Conservation (phyloP, 768 basidiomycete genomes). For the Russula brevipes region DNA sequence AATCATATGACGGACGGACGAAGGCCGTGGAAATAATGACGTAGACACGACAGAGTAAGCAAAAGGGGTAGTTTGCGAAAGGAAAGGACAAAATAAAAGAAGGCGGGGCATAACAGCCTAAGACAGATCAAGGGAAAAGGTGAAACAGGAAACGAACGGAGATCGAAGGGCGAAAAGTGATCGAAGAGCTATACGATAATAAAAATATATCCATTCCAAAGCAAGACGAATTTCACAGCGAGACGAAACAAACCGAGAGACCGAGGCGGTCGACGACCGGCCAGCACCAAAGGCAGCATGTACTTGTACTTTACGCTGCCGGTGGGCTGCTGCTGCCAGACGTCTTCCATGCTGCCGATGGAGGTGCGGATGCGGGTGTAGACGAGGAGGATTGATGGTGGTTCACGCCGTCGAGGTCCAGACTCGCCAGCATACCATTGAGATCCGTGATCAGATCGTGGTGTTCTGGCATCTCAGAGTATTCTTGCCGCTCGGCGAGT, state of each 20-base stretch:
- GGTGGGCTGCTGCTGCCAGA: conserved; percentile 9
- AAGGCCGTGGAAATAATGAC: conserved; percentile 1
- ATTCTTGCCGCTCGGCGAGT: conserved; percentile 29
- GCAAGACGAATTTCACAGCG: conserved; percentile 24
- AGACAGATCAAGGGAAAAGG: conserved; percentile 2
- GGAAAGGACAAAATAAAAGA: neutral
- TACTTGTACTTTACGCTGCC: conserved; percentile 4
- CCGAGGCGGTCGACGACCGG: conserved; percentile 5
- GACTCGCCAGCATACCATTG: conserved; percentile 71
- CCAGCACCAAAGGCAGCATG: no score
- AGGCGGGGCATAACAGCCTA: neutral
- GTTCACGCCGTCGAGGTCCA: conserved; percentile 49
- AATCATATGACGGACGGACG: conserved; percentile 1
- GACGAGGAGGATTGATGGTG: conserved; percentile 9
- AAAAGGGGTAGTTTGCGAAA: conserved; percentile 15
- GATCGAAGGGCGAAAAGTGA: conserved; percentile 6
- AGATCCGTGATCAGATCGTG: conserved; percentile 60
- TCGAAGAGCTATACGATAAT: conserved; percentile 21
- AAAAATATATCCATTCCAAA: conserved; percentile 19
- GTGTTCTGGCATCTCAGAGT: conserved; percentile 15
- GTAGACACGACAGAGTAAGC: neutral
- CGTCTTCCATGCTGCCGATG: conserved; percentile 12
- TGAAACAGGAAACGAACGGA: neutral
- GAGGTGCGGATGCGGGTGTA: neutral
- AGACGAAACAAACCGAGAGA: conserved; percentile 22